Evolutionary conservation across 306 rosid genomes (phyloP), one percentile per base, ranked within the genome.

Genomic region (Ammopiptanthus mongolicus): DNA sequence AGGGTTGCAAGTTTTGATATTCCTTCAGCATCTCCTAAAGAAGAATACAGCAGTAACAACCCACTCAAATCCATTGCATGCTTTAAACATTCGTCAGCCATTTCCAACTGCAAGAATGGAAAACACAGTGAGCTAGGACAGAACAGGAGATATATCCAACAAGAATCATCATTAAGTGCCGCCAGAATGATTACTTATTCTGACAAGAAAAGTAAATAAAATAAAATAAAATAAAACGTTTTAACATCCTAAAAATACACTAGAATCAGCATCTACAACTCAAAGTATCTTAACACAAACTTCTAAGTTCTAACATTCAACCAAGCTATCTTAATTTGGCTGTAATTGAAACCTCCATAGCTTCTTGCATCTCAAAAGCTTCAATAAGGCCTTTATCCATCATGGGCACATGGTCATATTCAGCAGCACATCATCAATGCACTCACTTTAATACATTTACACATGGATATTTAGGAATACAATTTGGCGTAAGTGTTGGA

Each of bases 11-110:
- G 98, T 52, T 78, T 73, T 39, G 88, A 87, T 78, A 96, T 90
- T 81, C 99, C 99, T 82, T 89, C 98, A 31, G 96, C 96, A 83
- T 96, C 99, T 51, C 99, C 99, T 56, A 96, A 84, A 85, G 99
- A 96, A 85, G 99, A 96, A 86, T 96, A 96, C 6, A 96, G 91
- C 75, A 96, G 86, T 77, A 96, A 78, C 81, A 96, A 85, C 21
- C 99, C 99, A 85, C 99, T 96, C 89, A 96, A 83, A 87, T 96
- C 99, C 86, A 73, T 80, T 71, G 99, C 99, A 84, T 83, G 81
- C 83, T 84, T 86, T 37, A 96, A 85, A 79, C 98, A 96, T 83
- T 92, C 93, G 90, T 96, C 98, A 0, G 99, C 98, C 99, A 96
- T 89, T 79, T 90, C 96, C 56, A 96, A 89, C 99, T 96, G 92